These are phyloP conservation scores for Actinomortierella wolfii DNA, from an alignment of 371 early-diverging fungal species.

Conservation along the genomic window DNA sequence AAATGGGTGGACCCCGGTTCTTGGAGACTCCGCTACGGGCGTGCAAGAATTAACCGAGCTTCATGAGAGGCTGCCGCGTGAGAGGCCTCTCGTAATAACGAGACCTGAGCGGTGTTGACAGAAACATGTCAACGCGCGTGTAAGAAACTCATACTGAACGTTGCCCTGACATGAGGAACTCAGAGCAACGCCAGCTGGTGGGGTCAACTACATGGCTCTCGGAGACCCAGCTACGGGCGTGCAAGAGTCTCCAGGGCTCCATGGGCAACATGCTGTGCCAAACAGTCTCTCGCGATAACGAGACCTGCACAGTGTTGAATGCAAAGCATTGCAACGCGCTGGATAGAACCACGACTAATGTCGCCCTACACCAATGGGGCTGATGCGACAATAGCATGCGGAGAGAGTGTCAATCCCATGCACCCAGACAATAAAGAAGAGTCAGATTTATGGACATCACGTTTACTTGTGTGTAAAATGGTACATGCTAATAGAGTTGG, in stretches of 20 bases:
- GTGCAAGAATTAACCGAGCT: constrained; percentile 25
- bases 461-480: too few relatives aligned
- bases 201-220: constrained; percentile 31
- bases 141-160: constrained; percentile 21
- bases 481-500: too few relatives aligned
- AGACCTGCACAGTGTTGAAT: constrained; percentile 21
- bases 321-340: constrained; percentile 20
- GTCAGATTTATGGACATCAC: too few relatives aligned
- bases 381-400: constrained; percentile 15
- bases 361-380: constrained; percentile 13
- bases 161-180: constrained; percentile 14
- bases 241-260: constrained; percentile 27
- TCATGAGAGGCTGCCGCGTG: constrained; percentile 19
- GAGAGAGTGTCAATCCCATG: constrained; percentile 31
- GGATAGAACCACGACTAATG: constrained; percentile 18
- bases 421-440: constrained; percentile 26
- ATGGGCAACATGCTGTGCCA: constrained; percentile 28
- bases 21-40: constrained; percentile 21
- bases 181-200: constrained; percentile 28
- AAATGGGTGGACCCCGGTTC: constrained; percentile 28
- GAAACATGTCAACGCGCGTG: constrained; percentile 17
- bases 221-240: constrained; percentile 26
- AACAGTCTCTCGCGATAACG: constrained; percentile 23
- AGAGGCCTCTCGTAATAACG: constrained; percentile 20
- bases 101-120: constrained; percentile 25